A percentile compares a stretch with the other conserved stretches of the same genome.
Evolutionary conservation across 306 rosid species (phyloP).

Genomic region (Elaeagnus macrophylla): DNA sequence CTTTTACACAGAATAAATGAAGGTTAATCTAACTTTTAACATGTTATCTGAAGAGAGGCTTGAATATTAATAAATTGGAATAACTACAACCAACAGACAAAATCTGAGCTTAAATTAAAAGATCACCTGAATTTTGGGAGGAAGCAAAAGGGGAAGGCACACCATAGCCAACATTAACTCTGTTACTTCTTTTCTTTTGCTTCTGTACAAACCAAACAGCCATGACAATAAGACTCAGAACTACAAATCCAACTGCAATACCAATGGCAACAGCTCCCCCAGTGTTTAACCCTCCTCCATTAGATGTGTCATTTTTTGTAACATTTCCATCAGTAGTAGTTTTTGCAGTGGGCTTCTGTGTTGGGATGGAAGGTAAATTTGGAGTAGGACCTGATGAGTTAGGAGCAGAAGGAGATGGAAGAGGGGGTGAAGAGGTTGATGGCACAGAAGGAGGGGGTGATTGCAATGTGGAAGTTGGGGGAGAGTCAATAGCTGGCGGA

Average conservation of each 20-base stretch:
- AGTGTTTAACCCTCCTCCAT: conserved; percentile 31
- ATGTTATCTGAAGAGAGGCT: not conserved
- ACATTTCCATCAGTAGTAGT: conserved; percentile 27
- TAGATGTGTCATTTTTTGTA: conserved; percentile 16
- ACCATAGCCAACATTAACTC: conserved; percentile 32
- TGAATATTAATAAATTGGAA: not conserved
- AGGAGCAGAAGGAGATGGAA: conserved; percentile 39
- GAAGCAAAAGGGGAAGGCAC: conserved; percentile 69
- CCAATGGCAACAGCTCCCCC: conserved; percentile 57
- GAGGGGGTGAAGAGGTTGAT: conserved; percentile 42
- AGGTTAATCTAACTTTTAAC: not conserved
- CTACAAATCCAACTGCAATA: conserved; percentile 47
- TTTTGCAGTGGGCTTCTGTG: conserved; percentile 53
- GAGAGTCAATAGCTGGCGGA: conserved; percentile 22
- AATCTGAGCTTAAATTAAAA: not conserved
- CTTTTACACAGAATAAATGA: no score
- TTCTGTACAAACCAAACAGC: conserved; percentile 52
- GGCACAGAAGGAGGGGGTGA: conserved; percentile 61
- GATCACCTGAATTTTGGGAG: conserved; percentile 92
- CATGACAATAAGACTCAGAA: conserved; percentile 60
- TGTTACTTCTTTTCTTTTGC: conserved; percentile 44
- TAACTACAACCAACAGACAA: not conserved
- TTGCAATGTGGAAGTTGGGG: conserved; percentile 38
- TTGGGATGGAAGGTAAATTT: conserved; percentile 29
- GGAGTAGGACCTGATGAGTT: conserved; percentile 28